Percentiles rank a stretch among this genome's conserved stretches.
phyloP scores from a whole-genome alignment of 2,329 filamentous ascomycete species.

The Pseudogymnoascus sp. region DNA sequence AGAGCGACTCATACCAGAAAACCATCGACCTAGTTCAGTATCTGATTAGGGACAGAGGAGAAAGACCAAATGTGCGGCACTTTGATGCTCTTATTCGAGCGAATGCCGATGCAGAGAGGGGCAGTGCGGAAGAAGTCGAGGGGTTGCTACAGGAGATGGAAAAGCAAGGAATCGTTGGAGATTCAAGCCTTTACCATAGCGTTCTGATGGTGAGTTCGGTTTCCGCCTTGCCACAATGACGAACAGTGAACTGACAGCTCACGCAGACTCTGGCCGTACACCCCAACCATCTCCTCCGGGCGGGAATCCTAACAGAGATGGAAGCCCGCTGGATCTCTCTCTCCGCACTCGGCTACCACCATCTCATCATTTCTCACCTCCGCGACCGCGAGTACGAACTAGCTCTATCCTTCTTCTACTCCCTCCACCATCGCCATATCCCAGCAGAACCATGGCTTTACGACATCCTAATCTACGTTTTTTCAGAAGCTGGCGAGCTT shows the following conservation, averaged over 20 bases:
- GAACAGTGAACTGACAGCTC: background rate
- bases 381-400: conserved; percentile 78
- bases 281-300: conserved; percentile 72
- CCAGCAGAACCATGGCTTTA: conserved; percentile 64
- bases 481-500: conserved; percentile 64
- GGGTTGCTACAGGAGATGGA: conserved; percentile 68
- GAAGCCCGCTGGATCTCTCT: conserved; percentile 62
- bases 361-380: conserved; percentile 64
- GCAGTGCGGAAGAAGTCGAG: conserved; percentile 56
- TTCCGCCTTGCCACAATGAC: background rate
- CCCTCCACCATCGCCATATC: conserved; percentile 51
- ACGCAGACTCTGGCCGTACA: conserved; percentile 65
- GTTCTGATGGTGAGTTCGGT: conserved; percentile 51
- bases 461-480: conserved; percentile 66
- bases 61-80: conserved; percentile 48
- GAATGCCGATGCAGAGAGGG: conserved; percentile 54
- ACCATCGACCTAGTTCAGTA: conserved; percentile 45
- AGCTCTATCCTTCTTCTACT: conserved; percentile 62
- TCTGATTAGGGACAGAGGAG: conserved; percentile 47
- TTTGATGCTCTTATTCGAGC: conserved; percentile 70
- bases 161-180: conserved; percentile 49
- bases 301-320: conserved; percentile 65
- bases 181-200: conserved; percentile 61
- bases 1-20: conserved; percentile 31
- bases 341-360: conserved; percentile 53